Conservation (phyloP, 2,329 filamentous ascomycete genomes). For the Clonostachys rosea region DNA sequence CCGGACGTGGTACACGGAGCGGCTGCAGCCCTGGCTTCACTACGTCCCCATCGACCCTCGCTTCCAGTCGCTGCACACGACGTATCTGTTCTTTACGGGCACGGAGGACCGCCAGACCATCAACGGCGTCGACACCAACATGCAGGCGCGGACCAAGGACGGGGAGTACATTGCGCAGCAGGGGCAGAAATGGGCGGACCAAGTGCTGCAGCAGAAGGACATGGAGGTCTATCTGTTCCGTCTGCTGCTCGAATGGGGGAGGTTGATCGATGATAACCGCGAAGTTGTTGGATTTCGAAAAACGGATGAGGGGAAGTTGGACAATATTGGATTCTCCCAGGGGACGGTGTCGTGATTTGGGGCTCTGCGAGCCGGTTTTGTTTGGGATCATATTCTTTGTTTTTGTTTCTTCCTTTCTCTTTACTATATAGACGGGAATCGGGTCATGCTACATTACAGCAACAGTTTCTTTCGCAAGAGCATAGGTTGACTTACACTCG, state of each 20-base stretch:
- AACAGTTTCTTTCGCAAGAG: no score
- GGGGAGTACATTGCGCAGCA: conserved; percentile 61
- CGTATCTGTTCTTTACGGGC: conserved; percentile 69
- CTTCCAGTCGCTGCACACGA: conserved; percentile 69
- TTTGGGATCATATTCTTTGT: conserved; percentile 1
- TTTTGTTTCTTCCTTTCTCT: not conserved
- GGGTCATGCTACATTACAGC: no score
- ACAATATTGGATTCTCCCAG: conserved; percentile 19
- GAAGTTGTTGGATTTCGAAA: conserved; percentile 34
- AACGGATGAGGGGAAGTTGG: conserved; percentile 17
- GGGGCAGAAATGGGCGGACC: conserved; percentile 60
- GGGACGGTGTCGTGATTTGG: not conserved
- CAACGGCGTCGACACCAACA: conserved; percentile 38
- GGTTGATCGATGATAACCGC: conserved; percentile 59
- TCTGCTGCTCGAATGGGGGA: conserved; percentile 71
- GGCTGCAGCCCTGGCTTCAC: conserved; percentile 72
- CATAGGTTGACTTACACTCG: no score
- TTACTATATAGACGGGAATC: not conserved
- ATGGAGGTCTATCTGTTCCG: conserved; percentile 80
- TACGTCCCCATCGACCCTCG: conserved; percentile 75
- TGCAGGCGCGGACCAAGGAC: conserved; percentile 43
- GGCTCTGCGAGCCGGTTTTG: not conserved
- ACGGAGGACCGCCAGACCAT: conserved; percentile 34
- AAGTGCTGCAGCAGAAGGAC: conserved; percentile 64
- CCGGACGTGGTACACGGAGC: conserved; percentile 73